These are phyloP conservation scores for Saccharomycopsis crataegensis DNA, from an alignment of 1,139 yeast species.

Conservation along the genomic window DNA sequence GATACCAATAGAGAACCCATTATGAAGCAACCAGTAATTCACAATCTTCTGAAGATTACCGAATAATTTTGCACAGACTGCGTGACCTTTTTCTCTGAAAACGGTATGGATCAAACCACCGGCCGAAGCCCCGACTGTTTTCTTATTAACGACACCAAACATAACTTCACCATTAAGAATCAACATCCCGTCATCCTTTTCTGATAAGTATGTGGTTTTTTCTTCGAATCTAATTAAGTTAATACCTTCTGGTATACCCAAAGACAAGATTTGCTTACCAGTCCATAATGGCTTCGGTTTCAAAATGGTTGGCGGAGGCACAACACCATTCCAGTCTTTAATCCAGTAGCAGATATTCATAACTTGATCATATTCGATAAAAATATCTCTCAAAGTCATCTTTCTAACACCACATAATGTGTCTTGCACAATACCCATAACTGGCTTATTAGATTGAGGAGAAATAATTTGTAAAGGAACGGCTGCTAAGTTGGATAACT, in stretches of 20 bases:
- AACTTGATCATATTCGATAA: conserved; percentile 86
- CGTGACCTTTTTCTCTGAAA: conserved; percentile 95
- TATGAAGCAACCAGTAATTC: conserved; percentile 92
- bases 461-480: conserved; percentile 97
- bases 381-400: conserved; percentile 84
- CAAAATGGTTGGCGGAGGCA: conserved; percentile 92
- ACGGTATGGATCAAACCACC: conserved; percentile 98
- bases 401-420: conserved; percentile 96
- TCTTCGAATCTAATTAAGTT: conserved; percentile 92
- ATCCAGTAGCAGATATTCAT: conserved; percentile 97
- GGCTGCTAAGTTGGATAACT: conserved; percentile 87
- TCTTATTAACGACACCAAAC: conserved; percentile 96
- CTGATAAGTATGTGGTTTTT: conserved; percentile 74
- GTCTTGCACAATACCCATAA: conserved; percentile 99
- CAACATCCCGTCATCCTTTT: conserved; percentile 87
- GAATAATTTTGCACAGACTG: conserved; percentile 81
- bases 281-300: conserved; percentile 98
- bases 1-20: conserved; percentile 97
- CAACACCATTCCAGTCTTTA: conserved; percentile 97
- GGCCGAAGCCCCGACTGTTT: conserved; percentile 96
- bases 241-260: conserved; percentile 94
- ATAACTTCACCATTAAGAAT: conserved; percentile 88
- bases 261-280: conserved; percentile 88
- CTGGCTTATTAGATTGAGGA: conserved; percentile 97
- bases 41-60: conserved; percentile 93